Evolutionary conservation across 148 eudicot species (phyloP), one percentile per base, ranked within the genome.

Genomic region (Vaccinium darrowii): DNA sequence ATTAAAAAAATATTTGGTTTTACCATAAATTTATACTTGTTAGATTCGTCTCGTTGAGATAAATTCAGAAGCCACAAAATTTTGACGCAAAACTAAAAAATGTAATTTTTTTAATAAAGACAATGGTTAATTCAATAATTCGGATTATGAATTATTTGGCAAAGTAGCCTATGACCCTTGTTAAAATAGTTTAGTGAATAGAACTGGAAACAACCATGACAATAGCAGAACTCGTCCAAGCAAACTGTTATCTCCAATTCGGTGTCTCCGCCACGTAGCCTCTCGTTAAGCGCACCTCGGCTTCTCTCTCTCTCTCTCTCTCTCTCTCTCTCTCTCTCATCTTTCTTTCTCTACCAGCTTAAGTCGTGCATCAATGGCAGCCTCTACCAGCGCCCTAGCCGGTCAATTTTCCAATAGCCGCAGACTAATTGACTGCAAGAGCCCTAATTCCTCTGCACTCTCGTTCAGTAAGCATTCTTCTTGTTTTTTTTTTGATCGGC

Each of bases 341-440:
- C 47, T 8, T 23, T 5, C 47, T 7, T 15, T 67, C 58, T 9
- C 58, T 27, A 60, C 7, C 4, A 33, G 3, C 16, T 43, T 43
- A 1, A 6, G 67, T 79, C 43, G 18, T 71, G 9, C 43, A 39
- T 83, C 84, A 72, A 73, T 73, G 84, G 79, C 79, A 63, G 67
- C 79, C 1, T 72, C 78, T 30, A 54, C 84, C 78, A 83, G 79
- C 73, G 79, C 84, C 84, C 79, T 83, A 72, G 62, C 79, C n/a
- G 79, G 49, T 11, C 84, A 83, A 73, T 33, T 83, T 56, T 83
- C 79, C 5, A 33, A 54, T 33, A 3, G 30, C 51, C 50, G 12
- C 51, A 65, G 8, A 21, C 33, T 30, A 52, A 19, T 19, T 27
- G 47, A 82, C 52, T 21, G 16, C 84, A 83, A 30, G 12, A 73